phyloP scores from a whole-genome alignment of 1,284 basidiomycete genomes.

The Ceratobasidium sp. region DNA sequence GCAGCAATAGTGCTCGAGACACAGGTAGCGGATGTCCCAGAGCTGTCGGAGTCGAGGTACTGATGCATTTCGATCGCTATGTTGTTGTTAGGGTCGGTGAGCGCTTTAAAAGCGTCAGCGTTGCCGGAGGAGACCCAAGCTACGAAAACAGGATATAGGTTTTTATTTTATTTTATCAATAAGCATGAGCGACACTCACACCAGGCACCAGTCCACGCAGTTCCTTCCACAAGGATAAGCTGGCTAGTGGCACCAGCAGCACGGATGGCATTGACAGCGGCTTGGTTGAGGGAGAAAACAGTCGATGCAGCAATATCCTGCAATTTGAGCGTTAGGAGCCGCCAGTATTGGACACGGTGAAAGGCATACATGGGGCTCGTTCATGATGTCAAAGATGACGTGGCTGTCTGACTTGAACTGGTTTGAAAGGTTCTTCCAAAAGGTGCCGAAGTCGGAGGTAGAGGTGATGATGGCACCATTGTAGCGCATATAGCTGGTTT shows the following conservation, averaged over 20 bases:
- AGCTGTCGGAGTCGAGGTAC: constrained; percentile 76
- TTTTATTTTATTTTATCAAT: too few relatives aligned
- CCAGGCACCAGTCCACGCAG: constrained; percentile 59
- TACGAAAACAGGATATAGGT: constrained; percentile 49
- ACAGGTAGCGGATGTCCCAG: constrained; percentile 68
- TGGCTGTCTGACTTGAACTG: constrained; percentile 57
- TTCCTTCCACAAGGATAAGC: constrained; percentile 63
- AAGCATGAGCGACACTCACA: constrained; percentile 49
- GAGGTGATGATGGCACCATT: constrained; percentile 65
- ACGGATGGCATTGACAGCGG: constrained; percentile 74
- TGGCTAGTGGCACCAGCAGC: constrained; percentile 70
- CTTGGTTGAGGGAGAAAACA: constrained; percentile 63
- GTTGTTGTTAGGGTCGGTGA: constrained; percentile 74
- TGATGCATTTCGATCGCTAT: constrained; percentile 77
- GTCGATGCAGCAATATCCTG: constrained; percentile 39
- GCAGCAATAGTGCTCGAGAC: constrained; percentile 72
- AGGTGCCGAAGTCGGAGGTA: constrained; percentile 67
- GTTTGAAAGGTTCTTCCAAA: constrained; percentile 70
- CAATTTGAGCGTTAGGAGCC: constrained; percentile 52
- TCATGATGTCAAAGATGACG: constrained; percentile 67
- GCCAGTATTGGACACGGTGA: constrained; percentile 55
- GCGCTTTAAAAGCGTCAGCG: constrained; percentile 64
- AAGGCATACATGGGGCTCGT: constrained; percentile 68
- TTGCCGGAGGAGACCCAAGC: constrained; percentile 72
- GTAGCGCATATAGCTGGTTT: constrained; percentile 69